Evolutionary conservation across 805 yeast species (phyloP), one percentile per base, ranked within the genome.

Genomic region (Dipodascus albidus): DNA sequence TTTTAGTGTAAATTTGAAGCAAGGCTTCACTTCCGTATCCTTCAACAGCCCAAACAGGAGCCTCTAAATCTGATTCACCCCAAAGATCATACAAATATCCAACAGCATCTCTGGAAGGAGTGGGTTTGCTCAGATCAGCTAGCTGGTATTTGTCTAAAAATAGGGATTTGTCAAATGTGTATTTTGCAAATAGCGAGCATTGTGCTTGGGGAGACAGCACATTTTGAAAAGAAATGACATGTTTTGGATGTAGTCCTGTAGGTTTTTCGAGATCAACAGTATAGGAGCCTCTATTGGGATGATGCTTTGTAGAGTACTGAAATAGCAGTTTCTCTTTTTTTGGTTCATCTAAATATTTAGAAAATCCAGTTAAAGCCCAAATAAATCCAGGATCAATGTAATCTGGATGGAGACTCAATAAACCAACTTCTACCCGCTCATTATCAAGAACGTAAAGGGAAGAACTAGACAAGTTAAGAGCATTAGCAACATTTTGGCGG

Each of bases 51-150:
- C 80, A 81, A 33, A 67, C 74, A 2, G 85, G 85, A 33, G 73
- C 71, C 58, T 80, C 85, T 22, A 80, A 64, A 59, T 81, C 82
- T n/a, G 72, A 67, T 52, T 77, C 79, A 2, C 84, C 84, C 74
- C 76, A 76, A 0, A 74, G 62, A 1, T 68, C 69, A 1, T 74
- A 35, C 15, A 78, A 66, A n/a, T 57, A 60, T 15, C 64, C 61
- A 3, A 56, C 58, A 21, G 59, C 61, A 27, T 61, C 58, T 23
- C 61, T 60, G 3, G 62, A 54, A 2, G 63, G 21, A 23, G 52
- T 58, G 3, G 60, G 54, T 35, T 62, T 54, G 15, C 63, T 64
- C n/a, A 66, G 60, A 22, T 66, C 69, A 31, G 71, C 56, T 22
- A 77, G 70, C 61, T 81, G 82, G 61, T 77, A 80, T 60, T 69